A percentile compares a stretch with the other conserved stretches of the same genome.
phyloP scores from a whole-genome alignment of 192 early-diverging fungal genomes.

The Podila horticola region DNA sequence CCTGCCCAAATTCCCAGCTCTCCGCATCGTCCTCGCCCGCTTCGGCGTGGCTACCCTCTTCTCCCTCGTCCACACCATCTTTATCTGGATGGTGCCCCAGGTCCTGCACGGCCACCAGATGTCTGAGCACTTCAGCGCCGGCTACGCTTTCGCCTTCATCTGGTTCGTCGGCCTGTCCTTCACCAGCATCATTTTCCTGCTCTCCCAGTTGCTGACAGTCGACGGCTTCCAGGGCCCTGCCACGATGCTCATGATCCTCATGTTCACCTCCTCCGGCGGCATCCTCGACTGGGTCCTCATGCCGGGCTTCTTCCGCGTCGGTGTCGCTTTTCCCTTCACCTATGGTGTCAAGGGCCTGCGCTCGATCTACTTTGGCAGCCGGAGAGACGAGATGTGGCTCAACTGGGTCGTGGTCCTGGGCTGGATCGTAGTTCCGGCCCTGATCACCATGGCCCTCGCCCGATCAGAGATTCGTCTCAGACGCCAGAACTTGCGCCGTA shows the following conservation, averaged over 20 bases:
- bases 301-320: conserved; percentile 50
- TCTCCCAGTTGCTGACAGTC: conserved; percentile 39
- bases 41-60: conserved; percentile 22
- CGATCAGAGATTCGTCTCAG: conserved; percentile 42
- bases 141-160: conserved; percentile 40
- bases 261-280: conserved; percentile 48
- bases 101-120: conserved; percentile 41
- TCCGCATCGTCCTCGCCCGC: conserved; percentile 45
- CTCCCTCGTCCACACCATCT: conserved; percentile 32
- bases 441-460: conserved; percentile 24
- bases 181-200: conserved; percentile 34
- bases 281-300: conserved; percentile 41
- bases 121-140: conserved; percentile 41
- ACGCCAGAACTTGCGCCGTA: conserved; percentile 46
- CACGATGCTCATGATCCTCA: conserved; percentile 48
- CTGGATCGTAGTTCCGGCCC: conserved; percentile 31
- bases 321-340: conserved; percentile 38
- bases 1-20: conserved; percentile 46
- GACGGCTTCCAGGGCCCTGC: conserved; percentile 46
- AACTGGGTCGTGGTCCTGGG: conserved; percentile 42
- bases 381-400: conserved; percentile 41
- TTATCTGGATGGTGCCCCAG: conserved; percentile 54
- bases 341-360: conserved; percentile 37
- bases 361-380: conserved; percentile 41
- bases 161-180: conserved; percentile 48